Evolutionary conservation across 495 filamentous ascomycete genomes (phyloP).

Genomic region (Talaromyces liani): DNA sequence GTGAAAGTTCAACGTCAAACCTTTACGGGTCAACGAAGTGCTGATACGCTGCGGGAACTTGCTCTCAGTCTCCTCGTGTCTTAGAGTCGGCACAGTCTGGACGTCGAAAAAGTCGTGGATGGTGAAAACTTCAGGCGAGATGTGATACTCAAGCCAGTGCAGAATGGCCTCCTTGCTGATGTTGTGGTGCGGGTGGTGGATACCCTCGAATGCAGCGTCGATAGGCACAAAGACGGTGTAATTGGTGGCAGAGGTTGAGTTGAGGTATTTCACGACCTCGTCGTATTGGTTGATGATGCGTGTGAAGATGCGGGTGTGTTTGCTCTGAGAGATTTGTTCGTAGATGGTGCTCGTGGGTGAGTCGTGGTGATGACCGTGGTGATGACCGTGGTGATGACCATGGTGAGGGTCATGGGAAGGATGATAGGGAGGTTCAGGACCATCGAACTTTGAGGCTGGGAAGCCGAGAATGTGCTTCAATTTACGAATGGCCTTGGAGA

Average conservation of each 20-base stretch:
- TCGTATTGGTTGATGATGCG: conserved; percentile 61
- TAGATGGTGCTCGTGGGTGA: conserved; percentile 65
- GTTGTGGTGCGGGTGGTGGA: conserved; percentile 44
- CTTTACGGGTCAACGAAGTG: conserved; percentile 46
- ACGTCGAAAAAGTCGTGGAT: conserved; percentile 46
- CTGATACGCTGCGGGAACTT: conserved; percentile 60
- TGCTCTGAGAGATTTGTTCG: conserved; percentile 62
- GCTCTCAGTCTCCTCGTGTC: conserved; percentile 43
- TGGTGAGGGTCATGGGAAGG: neutral
- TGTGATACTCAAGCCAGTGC: conserved; percentile 61
- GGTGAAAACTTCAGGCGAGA: conserved; percentile 54
- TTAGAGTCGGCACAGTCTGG: conserved; percentile 65
- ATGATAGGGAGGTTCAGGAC: neutral
- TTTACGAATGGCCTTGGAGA: neutral
- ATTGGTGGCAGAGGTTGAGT: conserved; percentile 56
- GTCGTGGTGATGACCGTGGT: conserved; percentile 11
- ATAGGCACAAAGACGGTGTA: conserved; percentile 76
- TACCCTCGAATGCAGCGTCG: conserved; percentile 63
- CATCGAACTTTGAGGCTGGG: neutral
- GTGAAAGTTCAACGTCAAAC: conserved; percentile 66
- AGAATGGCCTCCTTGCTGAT: conserved; percentile 33
- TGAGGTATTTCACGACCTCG: conserved; percentile 62
- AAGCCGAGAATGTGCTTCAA: neutral
- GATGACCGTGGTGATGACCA: neutral
- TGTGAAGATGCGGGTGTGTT: conserved; percentile 68